Evolutionary conservation across 1,284 basidiomycete species (phyloP), one percentile per base, ranked within the genome.

Genomic region (Moesziomyces aphidis): DNA sequence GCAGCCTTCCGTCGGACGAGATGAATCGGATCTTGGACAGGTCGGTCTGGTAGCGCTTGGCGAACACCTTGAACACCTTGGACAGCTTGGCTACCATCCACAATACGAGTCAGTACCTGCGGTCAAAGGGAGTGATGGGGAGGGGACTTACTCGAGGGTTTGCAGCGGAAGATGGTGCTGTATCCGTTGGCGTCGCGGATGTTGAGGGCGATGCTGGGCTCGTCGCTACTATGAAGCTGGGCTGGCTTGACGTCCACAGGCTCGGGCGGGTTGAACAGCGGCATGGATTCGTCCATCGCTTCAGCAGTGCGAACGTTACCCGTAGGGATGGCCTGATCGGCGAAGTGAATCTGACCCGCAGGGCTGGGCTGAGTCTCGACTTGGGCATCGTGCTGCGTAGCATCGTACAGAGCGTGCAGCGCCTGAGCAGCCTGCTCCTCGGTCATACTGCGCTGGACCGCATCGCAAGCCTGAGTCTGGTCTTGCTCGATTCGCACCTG

Each of bases 151-250:
- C 66, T 69, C 8, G 13, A 22, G 24, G 60, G 56, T 22, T 50
- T 51, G 53, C 48, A 48, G 1, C 21, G 17, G 50, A 69, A 62
- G 15, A 15, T 21, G 2, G 51, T 54, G 4, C 6, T 13, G 51
- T 61, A 61, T 9, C 58, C 58, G 50, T 70, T 60, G 4, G 57
- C 28, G 54, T 70, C 67, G 3, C 61, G 44, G 19, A 68, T 23
- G 26, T 2, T 42, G 31, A 68, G 26, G 2, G 42, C 34, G 39
- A 61, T 50, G 19, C 11, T 11, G 13, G 2, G 36, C n/a, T 15
- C 7, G 19, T 39, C 19, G 26, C 11, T 11, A 13, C 11, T 3
- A 1, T 34, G 3, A 1, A 4, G 10, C 31, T 13, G 10, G 13
- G 2, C 13, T 0, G 31, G 31, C 31, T 34, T 34, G 4, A 7